Percentiles rank a stretch among this genome's conserved stretches.
phyloP scores from a whole-genome alignment of 2,329 filamentous ascomycete genomes.

The Immersiporthe knoxdaviesiana region DNA sequence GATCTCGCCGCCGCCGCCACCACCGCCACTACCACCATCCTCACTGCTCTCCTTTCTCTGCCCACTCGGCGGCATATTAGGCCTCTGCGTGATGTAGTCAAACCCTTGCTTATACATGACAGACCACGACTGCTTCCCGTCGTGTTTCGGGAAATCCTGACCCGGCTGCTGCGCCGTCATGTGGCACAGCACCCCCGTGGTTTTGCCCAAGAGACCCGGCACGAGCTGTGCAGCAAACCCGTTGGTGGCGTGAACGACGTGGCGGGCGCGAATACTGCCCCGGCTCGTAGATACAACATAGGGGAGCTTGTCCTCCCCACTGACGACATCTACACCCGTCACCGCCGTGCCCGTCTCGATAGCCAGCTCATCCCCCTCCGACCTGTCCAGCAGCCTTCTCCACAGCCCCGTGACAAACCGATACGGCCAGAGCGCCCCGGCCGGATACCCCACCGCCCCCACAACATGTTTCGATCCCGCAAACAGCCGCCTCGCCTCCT shows the following conservation, averaged over 20 bases:
- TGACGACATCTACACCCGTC: slow-evolving; percentile 34
- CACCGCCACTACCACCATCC: too few species aligned
- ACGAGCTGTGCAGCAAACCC: slow-evolving; percentile 55
- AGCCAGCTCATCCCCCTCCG: slow-evolving; percentile 38
- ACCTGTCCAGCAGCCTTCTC: slow-evolving; percentile 44
- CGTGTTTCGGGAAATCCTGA: slow-evolving; percentile 36
- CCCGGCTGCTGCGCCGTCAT: slow-evolving; percentile 56
- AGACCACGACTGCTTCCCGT: slow-evolving; percentile 52
- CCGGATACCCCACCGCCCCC: slow-evolving; percentile 49
- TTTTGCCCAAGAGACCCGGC: slow-evolving; percentile 49
- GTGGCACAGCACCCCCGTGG: slow-evolving; percentile 50
- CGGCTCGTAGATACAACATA: slow-evolving; percentile 50
- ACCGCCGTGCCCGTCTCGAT: slow-evolving; percentile 47
- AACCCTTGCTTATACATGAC: slow-evolving; percentile 51
- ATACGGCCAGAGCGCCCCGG: slow-evolving; percentile 56
- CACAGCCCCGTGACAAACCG: slow-evolving; percentile 52
- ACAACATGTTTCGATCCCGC: slow-evolving; percentile 40
- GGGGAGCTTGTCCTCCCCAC: slow-evolving; percentile 30
- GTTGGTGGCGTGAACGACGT: slow-evolving; percentile 64
- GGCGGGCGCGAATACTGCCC: slow-evolving; percentile 48
- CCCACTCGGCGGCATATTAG: slow-evolving; percentile 36
- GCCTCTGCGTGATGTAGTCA: slow-evolving; percentile 57
- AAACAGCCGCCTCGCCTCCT: slow-evolving; percentile 43
- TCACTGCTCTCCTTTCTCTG: slow-evolving; percentile 16
- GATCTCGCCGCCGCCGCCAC: slow-evolving; percentile 44